These are phyloP conservation scores for Dipodascopsis tothii DNA, from an alignment of 805 yeast genomes.

Conservation along the genomic window DNA sequence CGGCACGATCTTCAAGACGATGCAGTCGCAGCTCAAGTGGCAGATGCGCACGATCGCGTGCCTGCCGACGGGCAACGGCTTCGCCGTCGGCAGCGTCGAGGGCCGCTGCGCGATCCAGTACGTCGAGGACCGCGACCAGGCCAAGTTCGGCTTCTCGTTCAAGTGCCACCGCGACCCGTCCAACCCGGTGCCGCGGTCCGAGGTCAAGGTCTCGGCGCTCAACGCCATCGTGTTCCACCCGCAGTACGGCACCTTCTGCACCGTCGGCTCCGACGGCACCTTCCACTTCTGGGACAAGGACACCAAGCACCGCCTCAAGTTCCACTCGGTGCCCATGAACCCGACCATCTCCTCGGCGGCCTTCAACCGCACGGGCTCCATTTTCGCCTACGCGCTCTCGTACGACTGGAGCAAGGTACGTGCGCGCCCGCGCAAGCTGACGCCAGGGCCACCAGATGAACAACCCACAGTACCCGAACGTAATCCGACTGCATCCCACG, in stretches of 20 bases:
- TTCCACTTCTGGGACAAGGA: slow-evolving; percentile 95
- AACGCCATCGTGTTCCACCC: slow-evolving; percentile 85
- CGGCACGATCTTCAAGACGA: slow-evolving; percentile 64
- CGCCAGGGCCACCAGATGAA: slow-evolving; percentile 52
- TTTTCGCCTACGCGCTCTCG: slow-evolving; percentile 84
- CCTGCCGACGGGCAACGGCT: slow-evolving; percentile 87
- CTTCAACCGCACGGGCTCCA: slow-evolving; percentile 74
- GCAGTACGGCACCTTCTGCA: slow-evolving; percentile 77
- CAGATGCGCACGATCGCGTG: slow-evolving; percentile 81
- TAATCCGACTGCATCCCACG: slow-evolving; percentile 73
- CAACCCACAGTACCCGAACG: slow-evolving; percentile 64
- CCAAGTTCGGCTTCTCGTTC: slow-evolving; percentile 55
- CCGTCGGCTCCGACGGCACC: slow-evolving; percentile 92
- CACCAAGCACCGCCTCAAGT: slow-evolving; percentile 76
- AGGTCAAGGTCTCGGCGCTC: slow-evolving; percentile 66
- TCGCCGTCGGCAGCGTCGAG: slow-evolving; percentile 86
- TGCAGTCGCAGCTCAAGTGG: slow-evolving; percentile 73
- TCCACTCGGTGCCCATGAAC: slow-evolving; percentile 54
- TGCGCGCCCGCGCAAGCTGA: neutral
- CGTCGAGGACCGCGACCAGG: slow-evolving; percentile 67
- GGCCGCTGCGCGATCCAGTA: slow-evolving; percentile 94
- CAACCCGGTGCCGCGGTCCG: slow-evolving; percentile 43
- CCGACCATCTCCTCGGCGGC: slow-evolving; percentile 65
- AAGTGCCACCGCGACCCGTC: slow-evolving; percentile 82
- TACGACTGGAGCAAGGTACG: slow-evolving; percentile 98